Evolutionary conservation across 2,329 filamentous ascomycete species (phyloP).

Genomic region (Emergomyces pasteurianus): DNA sequence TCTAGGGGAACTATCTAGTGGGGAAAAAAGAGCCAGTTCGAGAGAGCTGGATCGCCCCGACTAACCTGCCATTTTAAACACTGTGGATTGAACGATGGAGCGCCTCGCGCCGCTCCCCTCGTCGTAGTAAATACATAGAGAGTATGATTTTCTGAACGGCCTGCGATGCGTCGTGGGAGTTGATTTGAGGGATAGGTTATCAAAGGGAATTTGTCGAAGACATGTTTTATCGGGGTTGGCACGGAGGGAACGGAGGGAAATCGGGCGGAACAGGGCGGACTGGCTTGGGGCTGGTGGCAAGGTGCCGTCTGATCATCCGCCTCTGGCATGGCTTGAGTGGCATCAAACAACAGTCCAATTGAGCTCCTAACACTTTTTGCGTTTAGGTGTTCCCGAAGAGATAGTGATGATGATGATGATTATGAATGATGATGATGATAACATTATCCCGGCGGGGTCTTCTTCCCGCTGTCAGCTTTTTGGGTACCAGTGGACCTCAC

Average conservation of each 20-base stretch:
- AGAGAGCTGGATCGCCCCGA: background rate
- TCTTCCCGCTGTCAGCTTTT: background rate
- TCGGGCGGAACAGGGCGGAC: constrained; percentile 15
- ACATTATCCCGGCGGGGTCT: too few species aligned
- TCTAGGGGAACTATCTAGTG: too few species aligned
- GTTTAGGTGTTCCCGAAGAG: too few species aligned
- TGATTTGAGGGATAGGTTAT: constrained; percentile 61
- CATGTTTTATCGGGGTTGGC: constrained; percentile 60
- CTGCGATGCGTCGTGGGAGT: constrained; percentile 52
- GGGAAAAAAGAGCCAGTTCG: too few species aligned
- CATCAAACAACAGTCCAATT: constrained; percentile 1
- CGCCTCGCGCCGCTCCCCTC: constrained; percentile 47
- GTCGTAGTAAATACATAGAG: constrained; percentile 68
- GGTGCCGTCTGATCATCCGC: constrained; percentile 9
- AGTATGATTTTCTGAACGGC: constrained; percentile 38
- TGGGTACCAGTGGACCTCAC: too few species aligned
- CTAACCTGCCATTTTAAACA: constrained; percentile 94
- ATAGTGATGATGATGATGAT: too few species aligned
- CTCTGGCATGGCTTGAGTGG: constrained; percentile 16
- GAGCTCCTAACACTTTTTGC: background rate
- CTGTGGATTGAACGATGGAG: constrained; percentile 76
- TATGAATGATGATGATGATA: too few species aligned
- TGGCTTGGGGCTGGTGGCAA: constrained; percentile 2
- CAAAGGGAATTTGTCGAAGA: constrained; percentile 80
- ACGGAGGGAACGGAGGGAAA: constrained; percentile 44